Conservation (phyloP, 75 land plant species). For the Pseudotsuga menziesii region DNA sequence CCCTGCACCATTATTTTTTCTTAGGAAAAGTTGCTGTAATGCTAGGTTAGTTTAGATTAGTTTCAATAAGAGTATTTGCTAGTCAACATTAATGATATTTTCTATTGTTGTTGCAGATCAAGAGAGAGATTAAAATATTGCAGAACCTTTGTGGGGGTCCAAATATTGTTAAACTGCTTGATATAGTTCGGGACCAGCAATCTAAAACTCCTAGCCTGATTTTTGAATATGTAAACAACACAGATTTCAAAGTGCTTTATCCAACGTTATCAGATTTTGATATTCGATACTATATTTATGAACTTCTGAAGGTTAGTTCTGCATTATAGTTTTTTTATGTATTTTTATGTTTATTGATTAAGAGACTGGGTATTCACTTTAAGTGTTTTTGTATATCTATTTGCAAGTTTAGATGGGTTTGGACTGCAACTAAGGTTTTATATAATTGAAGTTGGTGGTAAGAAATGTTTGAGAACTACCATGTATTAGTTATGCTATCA, state of each 20-base stretch:
- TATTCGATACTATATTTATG: constrained; percentile 81
- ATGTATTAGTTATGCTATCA: not conserved
- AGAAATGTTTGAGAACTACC: not conserved
- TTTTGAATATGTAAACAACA: constrained; percentile 87
- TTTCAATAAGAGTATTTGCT: not conserved
- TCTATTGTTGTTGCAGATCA: constrained; percentile 56
- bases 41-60: not conserved
- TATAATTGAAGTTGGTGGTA: not conserved
- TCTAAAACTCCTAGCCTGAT: constrained; percentile 89
- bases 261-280: constrained; percentile 84
- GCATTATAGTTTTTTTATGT: not conserved
- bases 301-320: constrained; percentile 69
- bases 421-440: not conserved
- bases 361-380: not conserved
- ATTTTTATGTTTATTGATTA: not conserved
- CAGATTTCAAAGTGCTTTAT: constrained; percentile 86
- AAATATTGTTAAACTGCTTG: constrained; percentile 79
- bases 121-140: constrained; percentile 87
- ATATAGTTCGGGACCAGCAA: constrained; percentile 84
- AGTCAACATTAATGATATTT: not conserved
- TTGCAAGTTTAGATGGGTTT: not conserved
- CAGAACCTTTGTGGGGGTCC: constrained; percentile 93
- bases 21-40: not conserved
- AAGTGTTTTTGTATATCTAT: not conserved
- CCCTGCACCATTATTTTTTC: too few relatives aligned